Evolutionary conservation across 768 basidiomycete species (phyloP).

Genomic region (Amanita exitialis): DNA sequence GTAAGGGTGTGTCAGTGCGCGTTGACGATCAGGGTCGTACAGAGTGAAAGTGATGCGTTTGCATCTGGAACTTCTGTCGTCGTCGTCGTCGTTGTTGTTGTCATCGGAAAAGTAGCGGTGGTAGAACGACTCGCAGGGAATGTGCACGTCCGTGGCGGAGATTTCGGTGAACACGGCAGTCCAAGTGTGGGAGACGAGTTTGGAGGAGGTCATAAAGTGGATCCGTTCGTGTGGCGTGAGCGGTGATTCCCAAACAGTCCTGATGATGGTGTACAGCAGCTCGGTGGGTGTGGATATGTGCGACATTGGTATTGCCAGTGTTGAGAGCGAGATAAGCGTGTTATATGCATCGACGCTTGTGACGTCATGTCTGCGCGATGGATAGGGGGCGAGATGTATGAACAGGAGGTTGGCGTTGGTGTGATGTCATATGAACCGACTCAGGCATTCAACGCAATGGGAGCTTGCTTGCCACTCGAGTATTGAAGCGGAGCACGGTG

Average conservation of each 20-base stretch:
- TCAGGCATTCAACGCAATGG: no score
- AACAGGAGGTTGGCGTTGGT: no score
- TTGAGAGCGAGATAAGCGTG: no score
- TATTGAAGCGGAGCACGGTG: no score
- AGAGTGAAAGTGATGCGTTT: slow-evolving; percentile 2
- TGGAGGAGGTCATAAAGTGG: neutral
- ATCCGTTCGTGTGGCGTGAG: neutral
- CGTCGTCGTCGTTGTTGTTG: neutral
- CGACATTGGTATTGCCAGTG: neutral
- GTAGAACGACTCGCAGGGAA: slow-evolving; percentile 4
- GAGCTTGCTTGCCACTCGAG: no score
- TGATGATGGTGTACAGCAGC: neutral
- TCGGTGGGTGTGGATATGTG: neutral
- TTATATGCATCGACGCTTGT: no score
- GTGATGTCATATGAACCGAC: no score
- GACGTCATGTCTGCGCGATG: no score
- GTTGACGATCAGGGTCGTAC: neutral
- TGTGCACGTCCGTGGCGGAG: neutral
- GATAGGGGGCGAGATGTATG: no score
- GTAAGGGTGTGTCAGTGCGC: neutral
- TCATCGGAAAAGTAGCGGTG: neutral
- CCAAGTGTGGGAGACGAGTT: neutral
- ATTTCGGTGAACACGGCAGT: neutral
- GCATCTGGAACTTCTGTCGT: no score
- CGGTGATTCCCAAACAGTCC: neutral